Evolutionary conservation across 2,329 filamentous ascomycete genomes (phyloP).

Genomic region (Sclerotinia minor): DNA sequence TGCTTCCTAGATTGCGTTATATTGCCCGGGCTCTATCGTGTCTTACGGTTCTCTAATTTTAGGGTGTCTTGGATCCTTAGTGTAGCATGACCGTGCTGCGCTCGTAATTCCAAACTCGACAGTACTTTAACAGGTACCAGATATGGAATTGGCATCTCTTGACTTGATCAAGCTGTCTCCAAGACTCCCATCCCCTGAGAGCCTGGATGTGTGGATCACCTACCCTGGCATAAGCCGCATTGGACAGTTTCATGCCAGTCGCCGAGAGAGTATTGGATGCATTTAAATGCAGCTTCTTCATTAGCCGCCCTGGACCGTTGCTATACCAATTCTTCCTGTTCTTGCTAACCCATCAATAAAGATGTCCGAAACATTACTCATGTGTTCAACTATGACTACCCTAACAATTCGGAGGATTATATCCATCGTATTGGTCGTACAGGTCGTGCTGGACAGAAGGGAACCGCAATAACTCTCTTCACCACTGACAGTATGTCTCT

Average conservation of each 20-base stretch:
- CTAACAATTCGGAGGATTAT: constrained; percentile 98
- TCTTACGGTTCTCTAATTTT: constrained; percentile 77
- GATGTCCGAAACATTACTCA: constrained; percentile 99
- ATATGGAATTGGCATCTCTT: constrained; percentile 77
- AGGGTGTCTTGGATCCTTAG: constrained; percentile 85
- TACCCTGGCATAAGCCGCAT: constrained; percentile 50
- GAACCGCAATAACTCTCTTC: constrained; percentile 97
- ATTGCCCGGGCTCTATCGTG: constrained; percentile 83
- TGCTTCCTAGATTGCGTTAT: constrained; percentile 86
- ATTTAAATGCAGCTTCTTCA: constrained; percentile 42
- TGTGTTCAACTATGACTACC: constrained; percentile 99
- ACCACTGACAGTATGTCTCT: constrained; percentile 91
- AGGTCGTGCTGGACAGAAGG: constrained; percentile 88
- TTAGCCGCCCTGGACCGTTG: constrained; percentile 59
- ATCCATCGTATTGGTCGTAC: constrained; percentile 97
- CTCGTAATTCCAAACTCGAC: constrained; percentile 75
- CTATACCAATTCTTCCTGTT: constrained; percentile 57
- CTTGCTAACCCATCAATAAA: constrained; percentile 83
- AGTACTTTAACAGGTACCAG: constrained; percentile 65
- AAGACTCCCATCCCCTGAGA: constrained; percentile 61
- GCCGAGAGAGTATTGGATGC: constrained; percentile 46
- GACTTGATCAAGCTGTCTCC: constrained; percentile 76
- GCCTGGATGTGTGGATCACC: constrained; percentile 59
- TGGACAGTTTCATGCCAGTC: constrained; percentile 43
- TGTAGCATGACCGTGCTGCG: constrained; percentile 69